Conservation (phyloP, 306 rosid genomes). For the Mucuna pruriens region DNA sequence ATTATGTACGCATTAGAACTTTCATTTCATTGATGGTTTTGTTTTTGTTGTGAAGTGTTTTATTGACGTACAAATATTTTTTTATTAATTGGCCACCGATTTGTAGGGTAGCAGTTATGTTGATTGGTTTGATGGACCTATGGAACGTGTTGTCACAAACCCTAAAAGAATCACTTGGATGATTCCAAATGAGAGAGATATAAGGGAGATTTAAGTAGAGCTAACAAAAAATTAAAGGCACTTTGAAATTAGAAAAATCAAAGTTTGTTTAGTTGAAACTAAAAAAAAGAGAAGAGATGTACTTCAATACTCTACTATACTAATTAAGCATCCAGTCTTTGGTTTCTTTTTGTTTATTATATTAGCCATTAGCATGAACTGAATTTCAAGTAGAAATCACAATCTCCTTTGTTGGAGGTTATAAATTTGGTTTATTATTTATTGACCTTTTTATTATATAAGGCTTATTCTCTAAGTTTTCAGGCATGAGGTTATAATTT, state of each 20-base stretch:
- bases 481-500: not conserved
- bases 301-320: not conserved
- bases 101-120: not conserved
- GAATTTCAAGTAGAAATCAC: not conserved
- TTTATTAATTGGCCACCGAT: not conserved
- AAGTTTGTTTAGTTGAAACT: no score
- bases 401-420: not conserved
- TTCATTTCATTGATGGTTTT: not conserved
- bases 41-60: not conserved
- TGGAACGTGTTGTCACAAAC: not conserved
- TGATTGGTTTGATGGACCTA: not conserved
- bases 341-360: no score
- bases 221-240: no score
- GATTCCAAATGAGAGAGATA: not conserved
- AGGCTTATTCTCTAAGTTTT: not conserved
- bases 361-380: not conserved
- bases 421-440: not conserved
- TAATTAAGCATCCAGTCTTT: no score
- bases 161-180: not conserved
- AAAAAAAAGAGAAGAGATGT: not conserved
- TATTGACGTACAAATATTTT: not conserved
- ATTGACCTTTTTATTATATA: no score
- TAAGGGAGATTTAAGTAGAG: no score
- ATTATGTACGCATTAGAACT: not conserved
- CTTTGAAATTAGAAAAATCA: no score